Evolutionary conservation across 768 basidiomycete species (phyloP).

Genomic region (Galerina marginata): DNA sequence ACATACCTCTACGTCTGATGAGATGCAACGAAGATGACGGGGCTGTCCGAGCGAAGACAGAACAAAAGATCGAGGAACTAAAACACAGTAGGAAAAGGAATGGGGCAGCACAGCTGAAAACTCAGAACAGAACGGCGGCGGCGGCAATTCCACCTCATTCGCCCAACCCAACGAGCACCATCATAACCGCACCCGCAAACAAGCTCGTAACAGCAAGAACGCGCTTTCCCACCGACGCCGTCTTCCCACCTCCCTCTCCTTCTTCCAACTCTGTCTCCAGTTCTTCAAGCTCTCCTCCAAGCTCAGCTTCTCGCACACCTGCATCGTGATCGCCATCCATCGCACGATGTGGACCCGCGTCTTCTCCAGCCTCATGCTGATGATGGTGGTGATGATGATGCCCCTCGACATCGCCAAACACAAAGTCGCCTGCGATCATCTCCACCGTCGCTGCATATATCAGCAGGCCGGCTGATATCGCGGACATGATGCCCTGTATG

Average conservation of each 20-base stretch:
- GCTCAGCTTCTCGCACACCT: neutral
- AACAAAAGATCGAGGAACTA: too few relatives aligned
- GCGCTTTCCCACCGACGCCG: constrained; percentile 41
- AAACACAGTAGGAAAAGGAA: too few relatives aligned
- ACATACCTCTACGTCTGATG: too few relatives aligned
- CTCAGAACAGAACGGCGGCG: neutral
- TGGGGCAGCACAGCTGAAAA: neutral
- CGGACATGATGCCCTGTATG: constrained; percentile 76
- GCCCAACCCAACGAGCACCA: constrained; percentile 63
- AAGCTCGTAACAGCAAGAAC: constrained; percentile 64
- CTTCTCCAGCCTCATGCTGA: constrained; percentile 11
- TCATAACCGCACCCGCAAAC: constrained; percentile 62
- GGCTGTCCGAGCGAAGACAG: too few relatives aligned
- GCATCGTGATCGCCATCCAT: neutral
- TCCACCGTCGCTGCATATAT: constrained; percentile 85
- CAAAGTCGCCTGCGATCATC: constrained; percentile 88
- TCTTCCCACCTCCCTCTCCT: constrained; percentile 2
- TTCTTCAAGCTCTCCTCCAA: neutral
- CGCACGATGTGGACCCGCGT: constrained; percentile 8
- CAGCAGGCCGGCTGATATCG: constrained; percentile 84
- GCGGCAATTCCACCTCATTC: constrained; percentile 30
- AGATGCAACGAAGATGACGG: too few relatives aligned
- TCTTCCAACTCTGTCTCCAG: neutral
- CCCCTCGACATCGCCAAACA: constrained; percentile 64
- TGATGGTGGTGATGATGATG: constrained; percentile 33